These are phyloP conservation scores for Voacanga thouarsii DNA, from an alignment of 257 asterid species.

Conservation along the genomic window DNA sequence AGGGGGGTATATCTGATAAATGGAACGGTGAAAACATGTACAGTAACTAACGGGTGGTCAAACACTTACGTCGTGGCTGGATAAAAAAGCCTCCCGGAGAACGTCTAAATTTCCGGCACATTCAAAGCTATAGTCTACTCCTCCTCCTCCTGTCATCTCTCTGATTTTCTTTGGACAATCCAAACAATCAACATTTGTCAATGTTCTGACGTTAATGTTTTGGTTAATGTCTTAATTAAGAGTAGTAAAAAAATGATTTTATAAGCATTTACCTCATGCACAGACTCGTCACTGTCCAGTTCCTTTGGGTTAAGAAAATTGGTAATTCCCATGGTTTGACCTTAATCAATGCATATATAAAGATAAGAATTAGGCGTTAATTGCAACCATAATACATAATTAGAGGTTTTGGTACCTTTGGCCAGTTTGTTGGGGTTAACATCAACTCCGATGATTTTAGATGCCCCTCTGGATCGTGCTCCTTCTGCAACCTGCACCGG, in stretches of 20 bases:
- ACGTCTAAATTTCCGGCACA: conserved; percentile 75
- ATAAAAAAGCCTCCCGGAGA: conserved; percentile 71
- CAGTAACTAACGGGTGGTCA: no score
- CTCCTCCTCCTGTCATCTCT: conserved; percentile 76
- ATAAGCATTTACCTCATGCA: conserved; percentile 49
- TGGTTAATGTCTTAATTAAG: no score
- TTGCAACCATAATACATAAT: background rate
- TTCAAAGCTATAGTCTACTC: conserved; percentile 79
- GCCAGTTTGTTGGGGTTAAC: conserved; percentile 42
- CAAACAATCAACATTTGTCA: no score
- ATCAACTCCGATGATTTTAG: conserved; percentile 70
- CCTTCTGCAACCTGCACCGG: conserved; percentile 69
- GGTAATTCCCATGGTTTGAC: conserved; percentile 66
- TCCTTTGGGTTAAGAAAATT: conserved; percentile 66
- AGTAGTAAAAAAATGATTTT: no score
- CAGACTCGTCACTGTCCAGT: conserved; percentile 36
- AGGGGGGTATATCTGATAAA: no score
- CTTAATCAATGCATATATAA: conserved; percentile 22
- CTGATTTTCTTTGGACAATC: conserved; percentile 50
- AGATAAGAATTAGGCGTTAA: background rate
- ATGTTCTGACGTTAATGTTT: no score
- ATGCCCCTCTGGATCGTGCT: conserved; percentile 67
- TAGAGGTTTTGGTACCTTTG: conserved; percentile 40
- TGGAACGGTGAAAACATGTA: no score
- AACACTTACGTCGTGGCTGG: conserved; percentile 57